Base-by-base conservation (phyloP, 805 yeast genomes). In the Candida tammaniensis region DNA sequence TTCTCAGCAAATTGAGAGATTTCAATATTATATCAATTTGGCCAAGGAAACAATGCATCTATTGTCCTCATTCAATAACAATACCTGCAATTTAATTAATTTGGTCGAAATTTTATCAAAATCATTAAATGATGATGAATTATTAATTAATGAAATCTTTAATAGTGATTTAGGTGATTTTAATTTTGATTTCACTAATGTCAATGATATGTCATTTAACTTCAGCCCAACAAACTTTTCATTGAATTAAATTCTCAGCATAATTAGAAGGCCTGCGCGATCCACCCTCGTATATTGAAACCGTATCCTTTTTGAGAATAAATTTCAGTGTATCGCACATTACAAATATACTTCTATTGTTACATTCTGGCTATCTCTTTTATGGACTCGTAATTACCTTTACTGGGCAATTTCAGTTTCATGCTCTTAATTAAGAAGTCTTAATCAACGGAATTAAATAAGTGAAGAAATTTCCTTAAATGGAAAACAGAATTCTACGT, bases 1-100 rank as follows among this genome's bases (percentile, higher is more conserved):
- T 1, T 24, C 17, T 7, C 31, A 24, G 10, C 30, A 38, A 15
- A 20, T 20, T 5, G 23, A 20, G 3, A 33, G 29, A 10, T 32
- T 32, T 19, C 30, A 29, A 10, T 26, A 29, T 20, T 25, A 32
- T 17, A 37, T 33, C 25, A 21, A 38, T 14, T 11, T 29, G 5
- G 13, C 19, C 9, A 27, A 19, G 5, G 40, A 31, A 16, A 23
- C 23, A 13, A 21, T 36, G 5, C 11, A 19, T 3, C 21, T 23
- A 14, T 16, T 36, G 5, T 11, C 27, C 9, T 16, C 15, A 14
- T 36, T 23, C 36, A 36, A 36, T 15, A 11, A 12, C 16, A 21
- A 31, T 6, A 32, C 40, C 9, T 17, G 27, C 15, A 37, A 37
- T 20, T 25, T 37, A 20, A 23, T 37, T n/a, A 37, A 25, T 17